Evolutionary conservation across 306 rosid species (phyloP).

Genomic region (Oxytropis ochrocephala): DNA sequence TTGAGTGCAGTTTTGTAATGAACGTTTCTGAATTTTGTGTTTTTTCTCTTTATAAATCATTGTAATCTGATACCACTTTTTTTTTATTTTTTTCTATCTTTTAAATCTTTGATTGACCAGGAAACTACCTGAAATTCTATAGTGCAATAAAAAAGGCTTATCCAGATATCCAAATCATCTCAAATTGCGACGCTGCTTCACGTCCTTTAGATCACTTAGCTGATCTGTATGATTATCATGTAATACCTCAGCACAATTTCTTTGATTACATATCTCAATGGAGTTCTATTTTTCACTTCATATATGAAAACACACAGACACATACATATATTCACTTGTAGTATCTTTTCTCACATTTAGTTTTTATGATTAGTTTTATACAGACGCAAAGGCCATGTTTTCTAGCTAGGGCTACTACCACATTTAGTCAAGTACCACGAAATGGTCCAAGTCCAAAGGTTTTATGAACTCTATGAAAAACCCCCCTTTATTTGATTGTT

Average conservation of each 20-base stretch:
- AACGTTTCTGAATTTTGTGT: not conserved
- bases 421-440: conserved; percentile 50
- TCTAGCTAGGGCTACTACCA: conserved; percentile 42
- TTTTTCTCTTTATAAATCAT: not conserved
- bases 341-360: conserved; percentile 13
- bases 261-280: not conserved
- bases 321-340: too few species aligned
- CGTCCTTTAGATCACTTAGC: conserved; percentile 68
- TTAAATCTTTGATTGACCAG: conserved; percentile 34
- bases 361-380: conserved; percentile 50
- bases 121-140: conserved; percentile 75
- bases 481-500: not conserved
- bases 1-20: not conserved
- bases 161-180: conserved; percentile 80
- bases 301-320: too few species aligned
- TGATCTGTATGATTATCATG: conserved; percentile 87
- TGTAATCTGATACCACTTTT: not conserved
- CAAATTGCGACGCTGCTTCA: conserved; percentile 84
- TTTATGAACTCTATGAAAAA: conserved; percentile 1
- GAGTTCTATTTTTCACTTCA: not conserved
- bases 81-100: too few species aligned
- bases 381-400: conserved; percentile 60
- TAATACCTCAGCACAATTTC: conserved; percentile 30
- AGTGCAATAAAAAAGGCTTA: conserved; percentile 56
- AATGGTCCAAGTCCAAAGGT: conserved; percentile 44